These are phyloP conservation scores for Citrus trifoliata DNA, from an alignment of 345 rosid species.

Conservation along the genomic window DNA sequence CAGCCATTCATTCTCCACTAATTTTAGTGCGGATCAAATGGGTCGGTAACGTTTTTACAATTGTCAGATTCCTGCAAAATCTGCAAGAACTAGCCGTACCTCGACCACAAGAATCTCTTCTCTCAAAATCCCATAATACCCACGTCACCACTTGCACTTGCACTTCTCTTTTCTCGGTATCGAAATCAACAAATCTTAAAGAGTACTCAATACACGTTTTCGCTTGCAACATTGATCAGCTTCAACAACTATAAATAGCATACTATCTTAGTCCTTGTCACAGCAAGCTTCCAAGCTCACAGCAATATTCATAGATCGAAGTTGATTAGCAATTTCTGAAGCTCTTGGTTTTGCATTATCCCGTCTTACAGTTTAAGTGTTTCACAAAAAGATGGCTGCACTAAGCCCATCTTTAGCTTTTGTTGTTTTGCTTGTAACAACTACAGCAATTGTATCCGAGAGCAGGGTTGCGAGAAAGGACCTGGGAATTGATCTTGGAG, in stretches of 20 bases:
- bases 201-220: background rate
- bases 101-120: background rate
- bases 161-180: slow-evolving; percentile 5
- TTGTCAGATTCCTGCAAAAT: background rate
- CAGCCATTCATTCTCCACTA: slow-evolving; percentile 8
- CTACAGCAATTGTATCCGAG: slow-evolving; percentile 26
- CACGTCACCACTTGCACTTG: slow-evolving; percentile 6
- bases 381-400: slow-evolving; percentile 3
- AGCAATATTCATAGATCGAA: background rate
- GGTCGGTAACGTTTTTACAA: background rate
- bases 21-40: slow-evolving; percentile 10
- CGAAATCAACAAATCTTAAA: background rate
- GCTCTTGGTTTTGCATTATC: background rate
- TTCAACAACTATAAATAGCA: background rate
- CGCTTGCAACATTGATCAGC: background rate
- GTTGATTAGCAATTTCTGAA: background rate
- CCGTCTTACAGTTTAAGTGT: background rate
- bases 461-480: slow-evolving; percentile 49
- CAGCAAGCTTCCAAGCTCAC: background rate
- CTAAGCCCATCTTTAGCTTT: slow-evolving; percentile 3
- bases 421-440: slow-evolving; percentile 23
- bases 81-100: background rate
- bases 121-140: background rate
- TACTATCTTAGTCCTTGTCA: too few species aligned
- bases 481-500: slow-evolving; percentile 48